Base-by-base conservation (phyloP, 805 yeast species). In the Yarrowia sp. region DNA sequence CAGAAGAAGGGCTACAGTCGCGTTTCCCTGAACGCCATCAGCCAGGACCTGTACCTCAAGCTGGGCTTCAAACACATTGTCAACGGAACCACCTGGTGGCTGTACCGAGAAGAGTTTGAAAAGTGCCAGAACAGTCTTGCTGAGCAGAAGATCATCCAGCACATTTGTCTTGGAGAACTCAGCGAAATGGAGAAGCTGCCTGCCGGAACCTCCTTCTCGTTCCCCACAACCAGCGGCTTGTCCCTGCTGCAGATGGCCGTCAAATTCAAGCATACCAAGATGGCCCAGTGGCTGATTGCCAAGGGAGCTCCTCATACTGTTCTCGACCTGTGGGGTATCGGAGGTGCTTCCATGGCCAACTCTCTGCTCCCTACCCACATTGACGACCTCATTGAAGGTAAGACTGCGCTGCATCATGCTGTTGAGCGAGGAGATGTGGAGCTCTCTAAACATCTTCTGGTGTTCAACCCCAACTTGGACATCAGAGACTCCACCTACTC, bases 371-470 rank as follows among this genome's bases (percentile, higher is more conserved):
- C 63, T 22, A n/a, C 63, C 5, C 63, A 41, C 38, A 42, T 56
- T 10, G 48, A 56, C 48, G 63, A 56, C 3, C 48, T 56, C 3
- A 56, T 56, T 3, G 63, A 56, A 4, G 63, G 40, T 15, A 56
- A 56, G 19, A 56, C 63, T n/a, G 63, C 63, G 14, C 63, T 56
- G 48, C 63, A 56, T 56, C 48, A 56, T 41, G 63, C 63, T 42
- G 63, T 56, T 1, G 63, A 56, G 8, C 36, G 63, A 15, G 63
- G 48, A 10, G 48, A 56, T 15, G 63, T 42, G 1, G 63, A 41
- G n/a, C 32, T 56, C 1, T 22, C 63, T 11, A 42, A 41, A 22
- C 38, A 56, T 11, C 38, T 56, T 15, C 15, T 56, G 15, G 48
- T 22, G 2, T 41, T 56, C 38, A 56, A 56, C 48, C 63, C 63